Base-by-base conservation (phyloP, 2,329 filamentous ascomycete genomes). In the Teratosphaeria pseudoeucalypti region DNA sequence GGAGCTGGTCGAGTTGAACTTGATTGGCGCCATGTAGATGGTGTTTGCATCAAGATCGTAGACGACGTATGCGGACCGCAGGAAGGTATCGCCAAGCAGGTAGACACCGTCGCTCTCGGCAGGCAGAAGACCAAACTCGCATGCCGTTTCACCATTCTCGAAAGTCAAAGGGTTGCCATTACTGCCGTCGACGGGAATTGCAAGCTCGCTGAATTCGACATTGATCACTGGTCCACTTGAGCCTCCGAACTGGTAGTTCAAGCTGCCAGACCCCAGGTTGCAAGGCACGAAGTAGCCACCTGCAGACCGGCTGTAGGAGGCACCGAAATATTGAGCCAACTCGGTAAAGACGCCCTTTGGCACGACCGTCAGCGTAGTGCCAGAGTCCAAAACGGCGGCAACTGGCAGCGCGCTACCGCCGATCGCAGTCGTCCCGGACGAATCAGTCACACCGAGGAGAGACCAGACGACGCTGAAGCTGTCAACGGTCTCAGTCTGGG, bases 1-100 rank as follows among this genome's bases (percentile, higher is more conserved):
- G 63, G 78, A 73, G 19, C 68, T 67, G 0, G 80, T 81, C 7
- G 79, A 74, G 67, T 85, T 83, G 75, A 85, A 85, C 61, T 80
- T 79, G 2, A 83, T 85, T 65, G 82, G 81, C 2, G 83, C 83
- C 49, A 56, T 29, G 16, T 57, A 54, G 27, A 61, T 39, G 19
- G 32, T 39, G 23, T 37, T 14, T n/a, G 27, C 34, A 16, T 63
- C 61, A 10, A 63, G 34, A 43, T 63, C 57, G 58, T 58, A 63
- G 6, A 63, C 59, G 34, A 60, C 61, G 54, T 63, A 63, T 29
- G 59, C 59, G 37, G 55, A 59, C 19, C 61, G 55, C 54, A 63
- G 56, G 39, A 63, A 61, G 26, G 54, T 58, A 32, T 61, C 61
- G 19, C 61, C 61, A 29, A 63, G 32, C 14, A 60, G 55, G 27